A percentile compares a stretch with the other conserved stretches of the same genome.
phyloP scores from a whole-genome alignment of 2,329 filamentous ascomycete species.

The Plenodomus lindquistii region DNA sequence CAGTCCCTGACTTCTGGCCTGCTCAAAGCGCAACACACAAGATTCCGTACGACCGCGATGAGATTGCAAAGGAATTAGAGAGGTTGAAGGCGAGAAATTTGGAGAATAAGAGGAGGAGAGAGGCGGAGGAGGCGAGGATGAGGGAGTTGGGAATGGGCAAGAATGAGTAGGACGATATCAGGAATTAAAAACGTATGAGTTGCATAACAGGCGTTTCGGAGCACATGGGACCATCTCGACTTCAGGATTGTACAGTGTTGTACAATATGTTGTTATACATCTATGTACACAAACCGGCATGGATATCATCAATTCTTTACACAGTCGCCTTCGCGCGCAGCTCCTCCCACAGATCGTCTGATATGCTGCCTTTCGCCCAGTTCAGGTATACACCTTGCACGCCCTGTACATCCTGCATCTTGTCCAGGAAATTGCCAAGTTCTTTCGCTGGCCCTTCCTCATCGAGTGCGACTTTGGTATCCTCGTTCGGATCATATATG shows the following conservation, averaged over 20 bases:
- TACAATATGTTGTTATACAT: constrained; percentile 28
- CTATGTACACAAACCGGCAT: constrained; percentile 16
- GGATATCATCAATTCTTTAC: constrained; percentile 19
- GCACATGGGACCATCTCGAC: not conserved
- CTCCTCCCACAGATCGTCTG: constrained; percentile 46
- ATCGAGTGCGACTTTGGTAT: constrained; percentile 70
- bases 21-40: constrained; percentile 75
- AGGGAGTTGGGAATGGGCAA: constrained; percentile 19
- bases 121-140: constrained; percentile 45
- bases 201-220: not conserved
- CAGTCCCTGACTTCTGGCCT: constrained; percentile 92
- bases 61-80: constrained; percentile 81
- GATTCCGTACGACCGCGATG: constrained; percentile 76
- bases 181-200: not conserved
- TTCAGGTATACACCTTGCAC: constrained; percentile 84
- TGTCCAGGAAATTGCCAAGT: constrained; percentile 63
- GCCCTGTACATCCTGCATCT: constrained; percentile 71
- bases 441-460: constrained; percentile 58
- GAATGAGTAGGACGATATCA: constrained; percentile 11
- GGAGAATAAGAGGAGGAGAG: constrained; percentile 53
- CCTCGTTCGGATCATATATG: constrained; percentile 80
- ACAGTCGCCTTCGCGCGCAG: constrained; percentile 42
- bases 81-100: constrained; percentile 62
- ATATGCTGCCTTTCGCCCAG: constrained; percentile 46
- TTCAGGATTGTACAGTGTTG: not conserved